These are phyloP conservation scores for Limtongia smithiae DNA, from an alignment of 805 yeast genomes.

Conservation along the genomic window DNA sequence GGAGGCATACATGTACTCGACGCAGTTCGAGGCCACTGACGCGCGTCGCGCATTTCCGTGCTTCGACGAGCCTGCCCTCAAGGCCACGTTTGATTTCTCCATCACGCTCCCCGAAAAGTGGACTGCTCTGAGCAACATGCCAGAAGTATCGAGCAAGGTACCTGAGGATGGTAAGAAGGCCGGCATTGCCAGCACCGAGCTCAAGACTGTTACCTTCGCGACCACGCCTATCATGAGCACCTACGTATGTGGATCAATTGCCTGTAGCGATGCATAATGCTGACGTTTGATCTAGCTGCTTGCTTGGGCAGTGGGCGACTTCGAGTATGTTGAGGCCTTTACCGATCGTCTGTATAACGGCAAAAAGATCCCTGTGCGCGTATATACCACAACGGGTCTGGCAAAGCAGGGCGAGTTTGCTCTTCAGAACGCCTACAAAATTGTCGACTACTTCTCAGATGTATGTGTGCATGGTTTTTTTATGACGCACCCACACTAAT, in stretches of 20 bases:
- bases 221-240: slow-evolving; percentile 82
- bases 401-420: slow-evolving; percentile 68
- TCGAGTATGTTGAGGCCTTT: slow-evolving; percentile 62
- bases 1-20: slow-evolving; percentile 70
- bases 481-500: too few relatives aligned
- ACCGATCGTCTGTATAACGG: slow-evolving; percentile 42
- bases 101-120: slow-evolving; percentile 44
- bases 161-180: slow-evolving; percentile 44
- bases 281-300: slow-evolving; percentile 44
- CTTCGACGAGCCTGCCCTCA: slow-evolving; percentile 78
- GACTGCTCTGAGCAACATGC: slow-evolving; percentile 41
- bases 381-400: slow-evolving; percentile 75
- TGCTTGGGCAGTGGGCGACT: slow-evolving; percentile 79
- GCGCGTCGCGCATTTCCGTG: slow-evolving; percentile 86
- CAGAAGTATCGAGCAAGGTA: slow-evolving; percentile 65
- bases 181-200: slow-evolving; percentile 60
- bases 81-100: slow-evolving; percentile 66
- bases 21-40: slow-evolving; percentile 85
- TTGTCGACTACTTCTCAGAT: slow-evolving; percentile 67
- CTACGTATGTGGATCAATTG: slow-evolving; percentile 38
- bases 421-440: slow-evolving; percentile 70
- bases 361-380: slow-evolving; percentile 72
- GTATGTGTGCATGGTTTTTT: slow-evolving; percentile 36
- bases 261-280: neutral
- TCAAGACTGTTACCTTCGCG: slow-evolving; percentile 77